A percentile compares a stretch with the other conserved stretches of the same genome.
Evolutionary conservation across 2,329 filamentous ascomycete species (phyloP).

Genomic region (Harringtonia lauricola): DNA sequence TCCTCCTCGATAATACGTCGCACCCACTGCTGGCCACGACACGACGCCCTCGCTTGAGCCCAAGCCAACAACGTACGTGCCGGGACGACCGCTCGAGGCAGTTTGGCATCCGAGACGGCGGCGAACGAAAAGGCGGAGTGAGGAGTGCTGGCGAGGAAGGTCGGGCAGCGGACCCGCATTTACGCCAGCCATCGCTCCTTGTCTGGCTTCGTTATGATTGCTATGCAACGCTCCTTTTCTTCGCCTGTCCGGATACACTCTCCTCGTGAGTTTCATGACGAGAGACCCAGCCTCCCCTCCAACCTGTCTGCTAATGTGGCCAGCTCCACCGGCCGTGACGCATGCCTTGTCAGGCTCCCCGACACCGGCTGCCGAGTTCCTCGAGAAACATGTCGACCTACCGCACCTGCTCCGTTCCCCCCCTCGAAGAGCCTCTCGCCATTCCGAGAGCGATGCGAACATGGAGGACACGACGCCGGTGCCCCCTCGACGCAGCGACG

Average conservation of each 20-base stretch:
- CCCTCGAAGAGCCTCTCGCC: conserved; percentile 43
- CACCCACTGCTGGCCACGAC: no score
- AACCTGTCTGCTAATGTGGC: conserved; percentile 11
- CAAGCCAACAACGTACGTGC: no score
- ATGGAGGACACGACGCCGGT: not conserved
- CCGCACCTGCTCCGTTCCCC: conserved; percentile 38
- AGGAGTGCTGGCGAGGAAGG: no score
- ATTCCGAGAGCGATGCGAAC: conserved; percentile 26
- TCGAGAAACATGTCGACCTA: conserved; percentile 38
- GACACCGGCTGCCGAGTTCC: conserved; percentile 31
- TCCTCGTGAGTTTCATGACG: conserved; percentile 19
- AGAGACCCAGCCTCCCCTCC: not conserved
- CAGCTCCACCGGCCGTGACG: conserved; percentile 38
- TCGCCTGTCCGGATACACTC: conserved; percentile 48
- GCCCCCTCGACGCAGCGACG: conserved; percentile 28
- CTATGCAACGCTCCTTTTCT: conserved; percentile 52
- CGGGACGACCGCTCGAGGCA: no score
- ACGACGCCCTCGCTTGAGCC: no score
- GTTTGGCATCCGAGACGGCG: no score
- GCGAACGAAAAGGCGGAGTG: no score
- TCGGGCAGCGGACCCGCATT: not conserved
- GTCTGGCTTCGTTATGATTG: conserved; percentile 45
- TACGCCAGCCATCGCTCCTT: conserved; percentile 10
- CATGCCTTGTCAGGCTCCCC: conserved; percentile 39
- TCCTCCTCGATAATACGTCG: no score